Percentiles rank a stretch among this genome's conserved stretches.
These are phyloP conservation scores for Thamnidium elegans DNA, from an alignment of 192 early-diverging fungal species.

Conservation along the genomic window DNA sequence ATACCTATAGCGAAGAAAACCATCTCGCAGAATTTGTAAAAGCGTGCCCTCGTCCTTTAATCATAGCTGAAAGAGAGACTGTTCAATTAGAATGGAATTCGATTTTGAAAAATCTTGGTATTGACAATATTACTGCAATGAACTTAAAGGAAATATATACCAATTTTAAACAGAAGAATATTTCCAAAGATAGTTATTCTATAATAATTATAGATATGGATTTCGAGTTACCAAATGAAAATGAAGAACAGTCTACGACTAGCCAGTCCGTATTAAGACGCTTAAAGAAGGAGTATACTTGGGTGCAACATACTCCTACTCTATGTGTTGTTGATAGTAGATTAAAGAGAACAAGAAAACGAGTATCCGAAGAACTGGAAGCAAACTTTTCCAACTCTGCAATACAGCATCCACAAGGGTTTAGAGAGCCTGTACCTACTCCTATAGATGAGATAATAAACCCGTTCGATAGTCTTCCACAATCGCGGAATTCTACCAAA, in stretches of 20 bases:
- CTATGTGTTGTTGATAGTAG: constrained; percentile 10
- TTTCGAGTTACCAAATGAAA: constrained; percentile 1
- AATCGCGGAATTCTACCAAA: background rate
- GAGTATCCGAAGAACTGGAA: background rate
- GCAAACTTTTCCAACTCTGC: background rate
- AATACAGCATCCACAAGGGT: too few species aligned
- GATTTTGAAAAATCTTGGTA: constrained; percentile 6
- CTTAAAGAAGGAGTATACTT: background rate
- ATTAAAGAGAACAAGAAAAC: background rate
- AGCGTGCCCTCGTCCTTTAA: background rate
- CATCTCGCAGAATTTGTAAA: background rate
- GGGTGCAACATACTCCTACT: background rate
- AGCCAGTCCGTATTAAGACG: background rate
- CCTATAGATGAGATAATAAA: background rate
- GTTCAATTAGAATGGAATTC: constrained; percentile 1
- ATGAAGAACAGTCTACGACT: background rate
- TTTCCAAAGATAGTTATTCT: background rate
- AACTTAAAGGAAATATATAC: background rate
- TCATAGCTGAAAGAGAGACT: constrained; percentile 2
- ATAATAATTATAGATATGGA: constrained; percentile 19
- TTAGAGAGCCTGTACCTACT: too few species aligned
- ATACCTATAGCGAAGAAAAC: constrained; percentile 23
- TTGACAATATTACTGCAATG: background rate
- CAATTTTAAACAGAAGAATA: background rate
- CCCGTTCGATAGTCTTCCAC: background rate